A percentile compares a stretch with the other conserved stretches of the same genome.
Conservation (phyloP, 176 grass and related monocot genomes). For the Ananas comosus region DNA sequence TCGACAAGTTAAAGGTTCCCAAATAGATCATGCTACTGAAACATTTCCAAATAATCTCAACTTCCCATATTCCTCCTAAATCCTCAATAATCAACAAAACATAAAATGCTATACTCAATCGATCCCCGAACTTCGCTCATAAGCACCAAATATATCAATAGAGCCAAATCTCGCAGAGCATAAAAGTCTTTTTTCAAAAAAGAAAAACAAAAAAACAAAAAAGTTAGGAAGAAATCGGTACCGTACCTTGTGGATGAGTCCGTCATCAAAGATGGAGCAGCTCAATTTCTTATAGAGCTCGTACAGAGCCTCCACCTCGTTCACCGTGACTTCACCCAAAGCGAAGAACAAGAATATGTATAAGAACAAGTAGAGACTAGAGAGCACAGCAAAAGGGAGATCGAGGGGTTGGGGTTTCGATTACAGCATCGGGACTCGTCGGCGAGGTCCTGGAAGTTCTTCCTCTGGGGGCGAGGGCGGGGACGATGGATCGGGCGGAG, state of each 20-base stretch:
- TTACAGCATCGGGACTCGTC: constrained; percentile 46
- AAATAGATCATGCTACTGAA: too few relatives aligned
- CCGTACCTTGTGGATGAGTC: constrained; percentile 36
- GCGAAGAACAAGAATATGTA: background rate
- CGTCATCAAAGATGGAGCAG: constrained; percentile 40
- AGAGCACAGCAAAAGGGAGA: background rate
- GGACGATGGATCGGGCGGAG: background rate
- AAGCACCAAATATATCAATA: background rate
- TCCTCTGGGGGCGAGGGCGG: background rate
- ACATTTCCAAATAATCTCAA: too few relatives aligned
- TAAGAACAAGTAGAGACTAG: constrained; percentile 1
- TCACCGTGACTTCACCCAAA: constrained; percentile 33
- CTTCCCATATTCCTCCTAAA: too few relatives aligned
- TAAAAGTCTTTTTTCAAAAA: too few relatives aligned
- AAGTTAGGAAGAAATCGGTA: background rate
- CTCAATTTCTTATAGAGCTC: constrained; percentile 45
- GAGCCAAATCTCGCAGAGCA: background rate
- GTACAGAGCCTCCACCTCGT: constrained; percentile 47
- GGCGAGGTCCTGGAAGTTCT: constrained; percentile 32
- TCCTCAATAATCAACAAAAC: too few relatives aligned
- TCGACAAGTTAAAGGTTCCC: too few relatives aligned
- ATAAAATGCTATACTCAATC: too few relatives aligned
- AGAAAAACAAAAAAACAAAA: background rate
- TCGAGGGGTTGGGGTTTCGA: background rate
- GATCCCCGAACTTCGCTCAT: background rate